Percentiles rank a stretch among this genome's conserved stretches.
Evolutionary conservation across 257 asterid genomes (phyloP).

Genomic region (Capsicum baccatum): DNA sequence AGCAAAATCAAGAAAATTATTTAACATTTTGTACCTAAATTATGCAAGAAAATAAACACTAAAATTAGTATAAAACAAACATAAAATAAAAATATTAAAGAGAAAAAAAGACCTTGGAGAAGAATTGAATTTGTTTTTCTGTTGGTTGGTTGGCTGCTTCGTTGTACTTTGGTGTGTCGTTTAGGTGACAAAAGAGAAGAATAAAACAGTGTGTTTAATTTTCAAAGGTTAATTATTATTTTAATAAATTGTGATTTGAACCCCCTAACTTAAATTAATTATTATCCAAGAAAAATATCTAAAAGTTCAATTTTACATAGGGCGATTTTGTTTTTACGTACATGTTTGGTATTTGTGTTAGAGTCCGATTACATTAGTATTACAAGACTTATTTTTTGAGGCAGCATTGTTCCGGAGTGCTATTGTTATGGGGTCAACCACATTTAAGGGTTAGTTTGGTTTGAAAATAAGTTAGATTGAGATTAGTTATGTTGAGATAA

Average conservation of each 20-base stretch:
- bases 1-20: background rate
- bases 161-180: background rate
- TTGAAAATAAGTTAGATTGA: too few relatives aligned
- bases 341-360: too few relatives aligned
- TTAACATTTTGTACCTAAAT: constrained; percentile 11
- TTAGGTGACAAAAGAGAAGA: background rate
- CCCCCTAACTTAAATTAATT: too few relatives aligned
- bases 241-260: background rate
- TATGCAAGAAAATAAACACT: background rate
- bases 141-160: background rate
- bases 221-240: background rate
- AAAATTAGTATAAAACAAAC: background rate
- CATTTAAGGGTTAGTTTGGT: too few relatives aligned
- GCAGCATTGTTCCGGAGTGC: too few relatives aligned
- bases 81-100: background rate
- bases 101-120: background rate
- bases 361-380: too few relatives aligned
- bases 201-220: background rate
- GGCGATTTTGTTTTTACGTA: too few relatives aligned
- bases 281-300: too few relatives aligned
- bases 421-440: too few relatives aligned
- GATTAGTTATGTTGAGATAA: too few relatives aligned
- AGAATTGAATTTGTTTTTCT: background rate
- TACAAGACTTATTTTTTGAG: too few relatives aligned
- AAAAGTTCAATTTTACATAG: too few relatives aligned